Percentiles rank a stretch among this genome's conserved stretches.
Evolutionary conservation across 306 rosid genomes (phyloP).

Genomic region (Trifolium fragiferum): DNA sequence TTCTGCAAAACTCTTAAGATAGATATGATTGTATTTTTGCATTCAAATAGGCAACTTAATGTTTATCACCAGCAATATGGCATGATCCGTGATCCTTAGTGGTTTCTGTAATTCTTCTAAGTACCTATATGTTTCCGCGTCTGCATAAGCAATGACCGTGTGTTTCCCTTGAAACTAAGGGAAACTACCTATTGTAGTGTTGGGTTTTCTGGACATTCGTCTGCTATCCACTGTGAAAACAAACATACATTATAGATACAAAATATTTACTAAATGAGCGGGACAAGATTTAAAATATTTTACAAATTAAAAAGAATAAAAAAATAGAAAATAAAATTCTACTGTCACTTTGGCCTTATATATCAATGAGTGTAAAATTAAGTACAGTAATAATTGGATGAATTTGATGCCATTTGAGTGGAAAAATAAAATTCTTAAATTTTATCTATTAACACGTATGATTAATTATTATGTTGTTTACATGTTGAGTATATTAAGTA

Average conservation of each 20-base stretch:
- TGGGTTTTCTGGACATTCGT: no score
- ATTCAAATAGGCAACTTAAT: conserved; percentile 9
- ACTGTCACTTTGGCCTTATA: neutral
- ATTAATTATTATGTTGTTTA: neutral
- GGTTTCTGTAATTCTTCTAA: neutral
- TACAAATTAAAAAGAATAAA: neutral
- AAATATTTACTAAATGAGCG: no score
- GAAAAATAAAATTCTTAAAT: neutral
- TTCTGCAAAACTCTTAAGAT: neutral
- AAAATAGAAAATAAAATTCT: neutral
- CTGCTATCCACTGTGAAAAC: neutral
- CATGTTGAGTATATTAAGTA: neutral
- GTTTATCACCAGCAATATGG: neutral
- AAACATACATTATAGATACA: no score
- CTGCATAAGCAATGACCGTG: no score
- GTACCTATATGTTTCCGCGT: no score
- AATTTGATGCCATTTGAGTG: neutral
- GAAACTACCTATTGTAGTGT: no score
- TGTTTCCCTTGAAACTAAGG: no score
- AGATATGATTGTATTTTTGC: neutral
- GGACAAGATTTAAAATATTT: no score
- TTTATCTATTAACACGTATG: neutral
- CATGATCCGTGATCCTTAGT: neutral
- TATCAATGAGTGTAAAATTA: neutral
- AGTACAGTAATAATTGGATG: neutral